Base-by-base conservation (phyloP, 225 moss, liverwort and hornwort genomes). In the Pseudisothecium myosuroides region DNA sequence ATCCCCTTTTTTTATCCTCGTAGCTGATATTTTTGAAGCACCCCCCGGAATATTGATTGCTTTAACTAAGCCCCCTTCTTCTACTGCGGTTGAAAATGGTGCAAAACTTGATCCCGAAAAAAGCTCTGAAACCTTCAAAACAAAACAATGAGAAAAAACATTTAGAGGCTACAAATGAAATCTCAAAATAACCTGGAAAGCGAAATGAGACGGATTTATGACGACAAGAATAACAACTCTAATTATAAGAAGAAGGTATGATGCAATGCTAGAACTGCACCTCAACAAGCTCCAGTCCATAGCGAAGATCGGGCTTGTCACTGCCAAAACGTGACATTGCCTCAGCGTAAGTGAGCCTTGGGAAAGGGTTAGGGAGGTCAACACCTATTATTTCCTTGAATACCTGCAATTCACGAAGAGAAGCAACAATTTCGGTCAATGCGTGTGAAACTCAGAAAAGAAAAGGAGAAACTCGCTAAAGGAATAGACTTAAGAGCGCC, bases 251-350 rank as follows among this genome's bases (percentile, higher is more conserved):
- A 86, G 43, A 83, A 89, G 76, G 12, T 27, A 81, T 8, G 41
- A 81, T 31, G 62, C 45, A 68, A 75, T 66, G 78, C 54, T 37
- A 64, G 23, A 84, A 81, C 64, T 55, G 85, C 83, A 98, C 98
- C 96, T 99, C 96, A 72, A 93, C 91, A 80, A 99, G 95, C 88
- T 97, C 96, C 86, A 99, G 92, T 82, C 92, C 92, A 87, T 95
- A 99, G 78, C 99, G 96, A 76, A 96, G 95, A 88, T 99, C 99
- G 72, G 97, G 99, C 91, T 97, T 99, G 88, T 99, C 99, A 89
- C 95, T 94, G 65, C 99, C 97, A 92, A 94, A 99, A 72, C 96
- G 97, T 71, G 93, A 94, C 95, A 99, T 96, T 88, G 99, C 94
- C 89, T 99, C 95, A 79, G 93, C 95, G 83, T 97, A 99, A 24